A percentile compares a stretch with the other conserved stretches of the same genome.
phyloP scores from a whole-genome alignment of 139 green algal species.

The Bryopsis sp. region DNA sequence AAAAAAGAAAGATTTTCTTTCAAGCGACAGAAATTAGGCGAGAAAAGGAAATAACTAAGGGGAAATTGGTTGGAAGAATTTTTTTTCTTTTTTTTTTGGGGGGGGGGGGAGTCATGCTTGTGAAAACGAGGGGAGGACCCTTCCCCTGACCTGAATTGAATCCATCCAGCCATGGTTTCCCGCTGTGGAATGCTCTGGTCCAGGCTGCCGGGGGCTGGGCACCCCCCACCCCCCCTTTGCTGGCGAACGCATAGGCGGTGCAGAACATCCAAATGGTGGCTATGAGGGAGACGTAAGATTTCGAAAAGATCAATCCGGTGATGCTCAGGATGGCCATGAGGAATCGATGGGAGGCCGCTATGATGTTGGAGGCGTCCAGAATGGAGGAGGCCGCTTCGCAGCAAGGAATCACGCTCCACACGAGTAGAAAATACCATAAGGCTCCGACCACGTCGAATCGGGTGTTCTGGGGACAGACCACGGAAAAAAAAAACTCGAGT shows the following conservation, averaged over 20 bases:
- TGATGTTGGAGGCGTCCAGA: neutral
- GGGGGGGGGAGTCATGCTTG: too few species aligned
- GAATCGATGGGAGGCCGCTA: neutral
- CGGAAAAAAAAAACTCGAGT: too few species aligned
- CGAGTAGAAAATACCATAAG: slow-evolving; percentile 72
- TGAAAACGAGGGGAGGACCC: too few species aligned
- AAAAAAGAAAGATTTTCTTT: too few species aligned
- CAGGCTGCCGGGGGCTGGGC: neutral
- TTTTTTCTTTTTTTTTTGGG: too few species aligned
- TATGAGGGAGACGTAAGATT: slow-evolving; percentile 1
- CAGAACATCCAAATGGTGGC: neutral
- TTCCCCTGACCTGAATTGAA: too few species aligned
- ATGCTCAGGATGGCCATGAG: neutral
- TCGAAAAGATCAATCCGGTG: neutral
- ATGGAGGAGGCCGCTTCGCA: slow-evolving; percentile 32
- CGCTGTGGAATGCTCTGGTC: too few species aligned
- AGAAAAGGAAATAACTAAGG: too few species aligned
- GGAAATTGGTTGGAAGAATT: too few species aligned
- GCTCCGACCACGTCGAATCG: slow-evolving; percentile 82
- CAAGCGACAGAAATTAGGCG: too few species aligned
- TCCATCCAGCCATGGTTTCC: too few species aligned
- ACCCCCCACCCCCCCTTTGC: neutral
- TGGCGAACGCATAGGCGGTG: neutral
- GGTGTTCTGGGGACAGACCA: slow-evolving; percentile 32
- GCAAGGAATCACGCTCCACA: slow-evolving; percentile 70